These are phyloP conservation scores for Fusarium sarcochroum DNA, from an alignment of 2,329 filamentous ascomycete species.

Conservation along the genomic window DNA sequence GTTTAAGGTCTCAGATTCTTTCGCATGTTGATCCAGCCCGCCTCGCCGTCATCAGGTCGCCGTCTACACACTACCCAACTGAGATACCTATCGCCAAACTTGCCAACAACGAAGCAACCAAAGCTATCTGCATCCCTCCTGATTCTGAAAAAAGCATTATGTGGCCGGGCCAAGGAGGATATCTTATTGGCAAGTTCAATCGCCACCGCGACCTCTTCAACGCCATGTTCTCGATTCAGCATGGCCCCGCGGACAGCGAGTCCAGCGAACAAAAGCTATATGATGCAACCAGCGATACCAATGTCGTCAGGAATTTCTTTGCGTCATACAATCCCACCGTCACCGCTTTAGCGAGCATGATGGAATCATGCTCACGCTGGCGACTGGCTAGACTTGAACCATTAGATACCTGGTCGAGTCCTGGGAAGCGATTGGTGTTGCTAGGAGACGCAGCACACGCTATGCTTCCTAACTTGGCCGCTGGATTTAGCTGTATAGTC, in stretches of 20 bases:
- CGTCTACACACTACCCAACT: conserved; percentile 21
- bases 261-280: conserved; percentile 11
- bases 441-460: conserved; percentile 8
- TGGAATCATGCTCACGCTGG: conserved; percentile 11
- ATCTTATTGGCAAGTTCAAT: conserved; percentile 18
- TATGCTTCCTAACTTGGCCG: not conserved
- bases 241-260: conserved; percentile 2
- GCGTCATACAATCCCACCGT: conserved; percentile 2
- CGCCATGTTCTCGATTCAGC: conserved; percentile 21
- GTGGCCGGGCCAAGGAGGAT: conserved; percentile 19
- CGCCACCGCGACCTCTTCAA: conserved; percentile 17
- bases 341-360: conserved; percentile 3
- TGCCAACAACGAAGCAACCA: not conserved
- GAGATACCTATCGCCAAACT: conserved; percentile 1
- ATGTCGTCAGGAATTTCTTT: conserved; percentile 7
- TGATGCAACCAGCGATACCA: not conserved
- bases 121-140: not conserved
- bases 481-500: conserved; percentile 9
- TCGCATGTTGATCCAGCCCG: not conserved
- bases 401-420: conserved; percentile 10
- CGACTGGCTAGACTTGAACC: conserved; percentile 9
- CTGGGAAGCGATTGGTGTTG: not conserved
- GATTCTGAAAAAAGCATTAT: conserved; percentile 13
- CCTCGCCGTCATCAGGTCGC: conserved; percentile 5
- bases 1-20: conserved; percentile 6